Evolutionary conservation across 1,284 basidiomycete species (phyloP).

Genomic region (Trichosporon sp.): DNA sequence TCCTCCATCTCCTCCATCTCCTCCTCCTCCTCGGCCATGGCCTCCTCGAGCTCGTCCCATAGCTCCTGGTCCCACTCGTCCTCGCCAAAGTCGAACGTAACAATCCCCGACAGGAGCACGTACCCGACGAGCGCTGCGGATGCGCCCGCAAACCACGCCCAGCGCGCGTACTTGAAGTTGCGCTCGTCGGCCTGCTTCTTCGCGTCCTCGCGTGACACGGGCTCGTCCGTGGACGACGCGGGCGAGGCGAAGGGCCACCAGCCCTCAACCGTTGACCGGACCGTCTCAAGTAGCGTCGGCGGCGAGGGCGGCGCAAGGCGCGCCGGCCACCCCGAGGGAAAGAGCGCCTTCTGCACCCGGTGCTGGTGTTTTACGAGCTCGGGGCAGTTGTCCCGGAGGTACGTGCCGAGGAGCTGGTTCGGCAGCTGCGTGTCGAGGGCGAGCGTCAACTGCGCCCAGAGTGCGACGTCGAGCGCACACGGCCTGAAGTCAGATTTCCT

Average conservation of each 20-base stretch:
- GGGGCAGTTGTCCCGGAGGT: constrained; percentile 38
- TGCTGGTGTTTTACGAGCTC: constrained; percentile 37
- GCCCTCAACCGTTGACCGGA: neutral
- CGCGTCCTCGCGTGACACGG: neutral
- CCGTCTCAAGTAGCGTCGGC: neutral
- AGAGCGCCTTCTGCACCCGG: constrained; percentile 24
- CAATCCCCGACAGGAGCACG: constrained; percentile 80
- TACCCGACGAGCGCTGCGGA: constrained; percentile 66
- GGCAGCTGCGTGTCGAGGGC: constrained; percentile 44
- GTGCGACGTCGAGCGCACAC: constrained; percentile 41
- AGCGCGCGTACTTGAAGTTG: constrained; percentile 33
- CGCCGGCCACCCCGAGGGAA: constrained; percentile 21
- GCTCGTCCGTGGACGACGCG: neutral
- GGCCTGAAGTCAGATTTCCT: constrained; percentile 26
- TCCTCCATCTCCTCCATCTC: constrained; percentile 13
- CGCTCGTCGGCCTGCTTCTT: constrained; percentile 26
- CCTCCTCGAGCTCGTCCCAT: constrained; percentile 9
- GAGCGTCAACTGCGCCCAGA: constrained; percentile 48
- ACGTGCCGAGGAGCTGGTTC: constrained; percentile 39
- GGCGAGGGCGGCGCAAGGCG: constrained; percentile 4
- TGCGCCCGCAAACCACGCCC: constrained; percentile 41
- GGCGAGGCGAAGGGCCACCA: neutral
- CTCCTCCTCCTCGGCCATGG: constrained; percentile 10
- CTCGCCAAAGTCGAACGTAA: constrained; percentile 30
- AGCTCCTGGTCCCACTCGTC: constrained; percentile 22